Evolutionary conservation across 2,329 filamentous ascomycete species (phyloP), one percentile per base, ranked within the genome.

Genomic region (Moelleriella libera): DNA sequence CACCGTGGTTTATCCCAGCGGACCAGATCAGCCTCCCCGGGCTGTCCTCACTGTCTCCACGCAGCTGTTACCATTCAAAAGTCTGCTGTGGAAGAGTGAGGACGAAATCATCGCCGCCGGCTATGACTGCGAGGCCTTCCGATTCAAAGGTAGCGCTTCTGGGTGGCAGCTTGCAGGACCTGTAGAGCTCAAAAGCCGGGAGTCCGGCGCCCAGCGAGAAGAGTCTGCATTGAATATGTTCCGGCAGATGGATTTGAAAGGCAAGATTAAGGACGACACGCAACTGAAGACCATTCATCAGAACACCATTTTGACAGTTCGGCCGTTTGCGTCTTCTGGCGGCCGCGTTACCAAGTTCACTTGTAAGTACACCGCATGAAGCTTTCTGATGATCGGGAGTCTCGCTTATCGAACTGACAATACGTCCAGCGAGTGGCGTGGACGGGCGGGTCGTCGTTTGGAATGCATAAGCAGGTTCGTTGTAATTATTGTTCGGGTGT

Each of bases 191-290:
- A 88, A 89, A 67, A 73, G 77, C 45, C 69, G 75, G 5, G 82
- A 77, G 41, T 63, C 72, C 48, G 80, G 75, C 49, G 76, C 78
- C 48, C 70, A 71, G 50, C 76, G 84, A 32, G 92, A 97, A 67
- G 92, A 97, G 64, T 92, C 85, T 54, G 92, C 92, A 29, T 71
- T 96, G 63, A 95, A 97, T 67, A 95, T 97, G 88, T 98, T 98
- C 71, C 80, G 82, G 59, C 89, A 96, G 71, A 97, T 98, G 92
- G 92, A 98, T 66, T 75, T 98, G 54, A 95, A 92, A 75, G 92
- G 92, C 52, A 94, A 94, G 68, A 71, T 75, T 48, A 87, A 87
- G 61, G 88, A 94, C 59, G 89, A 97, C 63, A 96, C 89, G 4
- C 86, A 94, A 69, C 74, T 98, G 56, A 92, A 88, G 69, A 97